Percentiles rank a stretch among this genome's conserved stretches.
phyloP scores from a whole-genome alignment of 164 flowering plant species.

The Umbellularia californica region DNA sequence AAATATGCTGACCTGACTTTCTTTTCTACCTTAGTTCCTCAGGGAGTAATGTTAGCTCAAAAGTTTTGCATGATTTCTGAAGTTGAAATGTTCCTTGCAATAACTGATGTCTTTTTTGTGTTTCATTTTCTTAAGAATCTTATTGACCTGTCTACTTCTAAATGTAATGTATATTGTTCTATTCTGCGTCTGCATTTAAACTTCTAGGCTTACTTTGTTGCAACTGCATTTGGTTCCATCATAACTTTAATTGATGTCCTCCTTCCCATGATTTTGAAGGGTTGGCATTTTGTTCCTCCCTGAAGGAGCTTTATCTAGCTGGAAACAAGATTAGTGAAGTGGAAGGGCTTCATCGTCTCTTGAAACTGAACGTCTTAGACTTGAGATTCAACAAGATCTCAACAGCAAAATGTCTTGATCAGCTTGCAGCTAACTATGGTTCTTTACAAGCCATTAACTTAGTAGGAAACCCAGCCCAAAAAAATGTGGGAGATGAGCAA shows the following conservation, averaged over 20 bases:
- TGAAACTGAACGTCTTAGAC: constrained; percentile 73
- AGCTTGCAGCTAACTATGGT: constrained; percentile 88
- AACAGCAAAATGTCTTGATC: constrained; percentile 84
- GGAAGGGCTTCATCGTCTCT: constrained; percentile 95
- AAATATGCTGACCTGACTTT: no score
- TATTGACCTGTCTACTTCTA: no score
- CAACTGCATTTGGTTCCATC: no score
- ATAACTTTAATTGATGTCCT: not conserved
- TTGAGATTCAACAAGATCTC: constrained; percentile 91
- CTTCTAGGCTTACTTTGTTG: no score
- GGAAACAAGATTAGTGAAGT: constrained; percentile 94
- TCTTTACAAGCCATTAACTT: constrained; percentile 83
- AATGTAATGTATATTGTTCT: no score
- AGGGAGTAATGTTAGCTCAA: no score
- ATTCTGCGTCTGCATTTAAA: no score
- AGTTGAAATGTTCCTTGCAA: no score
- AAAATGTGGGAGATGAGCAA: constrained; percentile 88
- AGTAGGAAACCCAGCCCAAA: constrained; percentile 97
- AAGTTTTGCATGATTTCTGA: no score
- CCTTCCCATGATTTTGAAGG: constrained; percentile 35
- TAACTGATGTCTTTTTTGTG: no score
- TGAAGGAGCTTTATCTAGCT: constrained; percentile 86
- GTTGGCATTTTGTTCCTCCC: constrained; percentile 77
- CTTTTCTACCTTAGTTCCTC: no score
- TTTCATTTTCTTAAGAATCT: no score